Percentiles rank a stretch among this genome's conserved stretches.
Conservation (phyloP, 805 yeast species). For the Starmerella bombi region DNA sequence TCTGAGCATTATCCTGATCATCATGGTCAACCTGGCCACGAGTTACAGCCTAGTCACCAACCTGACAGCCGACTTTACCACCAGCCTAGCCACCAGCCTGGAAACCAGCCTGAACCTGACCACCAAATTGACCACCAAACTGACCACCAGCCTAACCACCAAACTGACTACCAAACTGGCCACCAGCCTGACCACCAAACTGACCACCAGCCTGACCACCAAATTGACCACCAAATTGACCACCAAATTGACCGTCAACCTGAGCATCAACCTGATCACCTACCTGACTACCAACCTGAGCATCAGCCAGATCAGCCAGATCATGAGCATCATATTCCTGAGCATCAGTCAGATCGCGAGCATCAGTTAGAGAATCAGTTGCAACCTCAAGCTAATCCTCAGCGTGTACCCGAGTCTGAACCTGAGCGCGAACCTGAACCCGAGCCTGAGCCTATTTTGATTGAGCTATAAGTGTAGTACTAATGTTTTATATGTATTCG, state of each 20-base stretch:
- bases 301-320: background rate
- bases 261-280: background rate
- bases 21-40: too few relatives aligned
- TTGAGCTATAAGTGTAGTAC: constrained; percentile 9
- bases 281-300: background rate
- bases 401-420: constrained; percentile 5
- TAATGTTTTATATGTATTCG: background rate
- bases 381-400: background rate
- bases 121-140: too few relatives aligned
- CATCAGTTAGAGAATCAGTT: background rate
- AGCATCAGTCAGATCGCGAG: background rate
- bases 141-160: too few relatives aligned
- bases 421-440: constrained; percentile 6
- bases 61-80: too few relatives aligned
- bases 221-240: too few relatives aligned
- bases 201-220: too few relatives aligned
- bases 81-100: too few relatives aligned
- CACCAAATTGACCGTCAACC: background rate
- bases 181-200: too few relatives aligned
- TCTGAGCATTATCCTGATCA: constrained; percentile 3
- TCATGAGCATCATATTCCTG: background rate
- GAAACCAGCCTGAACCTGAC: too few relatives aligned
- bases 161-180: too few relatives aligned
- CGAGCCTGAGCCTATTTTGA: constrained; percentile 10
- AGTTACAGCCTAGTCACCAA: too few relatives aligned